Evolutionary conservation across 805 yeast species (phyloP).

Genomic region (Kregervanrija delftensis): DNA sequence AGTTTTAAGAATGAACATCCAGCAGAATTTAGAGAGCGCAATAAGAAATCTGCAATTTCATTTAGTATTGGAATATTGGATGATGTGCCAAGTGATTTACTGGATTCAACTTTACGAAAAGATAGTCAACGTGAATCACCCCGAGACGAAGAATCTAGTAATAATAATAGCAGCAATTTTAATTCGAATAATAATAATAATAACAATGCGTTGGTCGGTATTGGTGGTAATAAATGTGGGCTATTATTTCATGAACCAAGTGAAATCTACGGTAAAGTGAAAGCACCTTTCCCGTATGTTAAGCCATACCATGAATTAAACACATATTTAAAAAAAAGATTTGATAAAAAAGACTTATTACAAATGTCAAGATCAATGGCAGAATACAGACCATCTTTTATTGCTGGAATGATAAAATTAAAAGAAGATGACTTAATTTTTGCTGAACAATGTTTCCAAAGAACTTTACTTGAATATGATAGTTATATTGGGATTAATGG

Average conservation of each 20-base stretch:
- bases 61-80: constrained; percentile 41
- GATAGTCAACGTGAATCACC: not conserved
- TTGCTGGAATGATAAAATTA: constrained; percentile 82
- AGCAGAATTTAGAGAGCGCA: constrained; percentile 27
- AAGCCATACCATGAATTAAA: constrained; percentile 83
- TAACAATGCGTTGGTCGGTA: not conserved
- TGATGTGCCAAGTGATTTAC: constrained; percentile 14
- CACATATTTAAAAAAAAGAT: constrained; percentile 64
- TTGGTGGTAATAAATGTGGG: constrained; percentile 29
- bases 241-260: constrained; percentile 55
- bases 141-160: not conserved
- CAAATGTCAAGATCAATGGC: constrained; percentile 86
- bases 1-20: constrained; percentile 35
- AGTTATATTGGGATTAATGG: constrained; percentile 79
- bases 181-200: constrained; percentile 1
- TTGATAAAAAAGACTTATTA: constrained; percentile 55
- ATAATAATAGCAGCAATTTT: not conserved
- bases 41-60: constrained; percentile 34
- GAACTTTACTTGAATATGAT: constrained; percentile 84
- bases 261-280: constrained; percentile 72
- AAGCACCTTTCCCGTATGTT: constrained; percentile 78
- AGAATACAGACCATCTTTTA: constrained; percentile 83
- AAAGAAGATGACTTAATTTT: constrained; percentile 89
- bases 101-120: not conserved
- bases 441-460: constrained; percentile 93